Base-by-base conservation (phyloP, 768 basidiomycete species). In the Inosperma sp. region DNA sequence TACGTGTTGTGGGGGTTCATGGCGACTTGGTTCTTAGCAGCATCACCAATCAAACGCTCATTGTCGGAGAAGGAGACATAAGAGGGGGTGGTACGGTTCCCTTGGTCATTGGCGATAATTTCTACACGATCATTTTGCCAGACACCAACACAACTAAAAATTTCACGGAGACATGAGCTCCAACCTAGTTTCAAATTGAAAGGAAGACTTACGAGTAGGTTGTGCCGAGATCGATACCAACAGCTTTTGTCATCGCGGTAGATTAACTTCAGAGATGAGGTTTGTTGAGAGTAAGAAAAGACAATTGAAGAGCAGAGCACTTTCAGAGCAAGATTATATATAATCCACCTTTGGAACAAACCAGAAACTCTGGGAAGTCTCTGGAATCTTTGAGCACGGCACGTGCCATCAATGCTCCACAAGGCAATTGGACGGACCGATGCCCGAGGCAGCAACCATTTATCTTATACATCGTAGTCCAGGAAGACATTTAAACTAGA, bases 61-160 rank as follows among this genome's bases (percentile, higher is more conserved):
- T 76, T 85, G 63, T 91, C 89, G 57, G 90, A 88, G 79, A 95
- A 95, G 44, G 93, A 84, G 71, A 96, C 93, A 69, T 94, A 95
- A 7, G 93, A 95, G 13, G 93, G 93, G 6, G 93, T 95, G 7
- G 93, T 95, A 51, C 93, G 87, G 76, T 95, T 91, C 68, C 89
- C 88, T 77, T 91, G 89, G 72, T 92, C 88, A 64, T 92, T 92
- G 73, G 88, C 88, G 67, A 97, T 97, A 77, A 96, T 96, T 75
- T 96, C 94, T 58, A 96, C 94, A 68, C 94, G 90, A 77, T 98
- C 95, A 65, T 96, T 93, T 80, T 94, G 91, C 93, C 94, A 98
- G 56, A 98, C 94, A 80, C 90, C 95, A 63, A 97, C 95, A 72
- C 94, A 97, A n/a, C 90, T 93, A 68, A 23, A 53, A 48, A 64